These are phyloP conservation scores for Tuber microsphaerosporum DNA, from an alignment of 495 filamentous ascomycete species.

Conservation along the genomic window DNA sequence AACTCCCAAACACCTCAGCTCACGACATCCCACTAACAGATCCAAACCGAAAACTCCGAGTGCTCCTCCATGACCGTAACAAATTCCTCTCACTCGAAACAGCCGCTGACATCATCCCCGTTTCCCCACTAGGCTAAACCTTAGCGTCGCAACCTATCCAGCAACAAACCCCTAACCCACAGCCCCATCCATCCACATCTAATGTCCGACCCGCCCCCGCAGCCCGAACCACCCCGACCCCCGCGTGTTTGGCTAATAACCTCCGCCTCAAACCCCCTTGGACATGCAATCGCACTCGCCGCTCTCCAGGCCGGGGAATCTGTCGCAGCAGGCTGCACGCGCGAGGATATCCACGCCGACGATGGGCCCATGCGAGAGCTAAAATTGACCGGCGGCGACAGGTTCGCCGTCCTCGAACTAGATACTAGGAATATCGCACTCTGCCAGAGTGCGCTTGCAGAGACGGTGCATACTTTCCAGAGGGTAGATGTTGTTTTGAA, in stretches of 20 bases:
- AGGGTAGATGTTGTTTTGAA: slow-evolving; percentile 82
- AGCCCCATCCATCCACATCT: neutral
- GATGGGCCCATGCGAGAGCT: slow-evolving; percentile 34
- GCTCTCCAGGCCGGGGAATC: slow-evolving; percentile 74
- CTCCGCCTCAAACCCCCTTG: slow-evolving; percentile 71
- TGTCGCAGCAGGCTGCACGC: slow-evolving; percentile 68
- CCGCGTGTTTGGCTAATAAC: slow-evolving; percentile 69
- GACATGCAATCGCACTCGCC: slow-evolving; percentile 58
- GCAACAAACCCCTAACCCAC: neutral
- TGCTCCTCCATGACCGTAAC: neutral
- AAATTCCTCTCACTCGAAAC: neutral
- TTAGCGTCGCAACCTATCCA: neutral
- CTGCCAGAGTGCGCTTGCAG: slow-evolving; percentile 75
- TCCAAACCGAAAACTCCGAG: neutral
- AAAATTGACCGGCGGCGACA: slow-evolving; percentile 53
- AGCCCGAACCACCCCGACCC: neutral
- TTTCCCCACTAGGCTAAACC: neutral
- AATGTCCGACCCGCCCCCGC: neutral
- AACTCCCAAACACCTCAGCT: neutral
- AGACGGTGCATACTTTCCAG: slow-evolving; percentile 75
- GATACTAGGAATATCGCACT: slow-evolving; percentile 50
- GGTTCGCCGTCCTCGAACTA: slow-evolving; percentile 44
- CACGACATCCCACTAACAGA: neutral
- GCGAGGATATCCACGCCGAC: slow-evolving; percentile 56
- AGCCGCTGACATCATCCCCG: neutral